Evolutionary conservation across 2,329 filamentous ascomycete species (phyloP).

Genomic region (Metarhizium album): DNA sequence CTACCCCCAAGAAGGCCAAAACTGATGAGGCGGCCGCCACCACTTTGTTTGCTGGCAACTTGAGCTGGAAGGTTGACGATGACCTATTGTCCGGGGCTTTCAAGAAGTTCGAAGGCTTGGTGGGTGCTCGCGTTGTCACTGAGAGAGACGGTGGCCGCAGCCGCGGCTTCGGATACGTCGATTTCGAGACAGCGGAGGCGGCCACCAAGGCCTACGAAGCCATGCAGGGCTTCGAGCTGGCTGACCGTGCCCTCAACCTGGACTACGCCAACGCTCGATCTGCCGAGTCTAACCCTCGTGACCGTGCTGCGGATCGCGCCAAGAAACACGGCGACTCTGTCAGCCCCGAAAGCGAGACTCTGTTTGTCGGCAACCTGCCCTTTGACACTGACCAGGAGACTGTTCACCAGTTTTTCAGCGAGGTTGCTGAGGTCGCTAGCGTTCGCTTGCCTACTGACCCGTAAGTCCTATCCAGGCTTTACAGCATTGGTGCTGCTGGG

Average conservation of each 20-base stretch:
- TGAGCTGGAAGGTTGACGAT: conserved; percentile 87
- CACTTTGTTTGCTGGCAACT: conserved; percentile 81
- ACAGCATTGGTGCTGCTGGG: conserved; percentile 17
- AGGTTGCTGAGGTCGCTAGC: conserved; percentile 60
- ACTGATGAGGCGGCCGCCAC: conserved; percentile 33
- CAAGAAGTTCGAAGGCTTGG: conserved; percentile 63
- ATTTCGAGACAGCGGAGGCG: conserved; percentile 60
- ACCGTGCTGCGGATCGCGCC: conserved; percentile 54
- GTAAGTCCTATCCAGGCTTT: conserved; percentile 29
- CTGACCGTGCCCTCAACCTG: conserved; percentile 65
- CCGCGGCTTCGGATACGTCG: conserved; percentile 89
- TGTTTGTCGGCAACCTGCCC: conserved; percentile 85
- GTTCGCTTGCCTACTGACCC: conserved; percentile 82
- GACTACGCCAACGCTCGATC: conserved; percentile 64
- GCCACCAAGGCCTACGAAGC: conserved; percentile 62
- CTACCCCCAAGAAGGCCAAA: conserved; percentile 58
- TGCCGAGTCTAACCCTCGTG: conserved; percentile 38
- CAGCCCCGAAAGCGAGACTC: conserved; percentile 72
- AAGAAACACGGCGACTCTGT: conserved; percentile 66
- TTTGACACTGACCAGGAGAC: conserved; percentile 72
- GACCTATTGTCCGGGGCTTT: conserved; percentile 73
- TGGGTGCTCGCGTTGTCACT: conserved; percentile 68
- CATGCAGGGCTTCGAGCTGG: conserved; percentile 65
- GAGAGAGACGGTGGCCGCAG: conserved; percentile 73
- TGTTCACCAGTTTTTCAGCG: conserved; percentile 63